Percentiles rank a stretch among this genome's conserved stretches.
phyloP scores from a whole-genome alignment of 1,139 yeast genomes.

The Lodderomyces beijingensis region DNA sequence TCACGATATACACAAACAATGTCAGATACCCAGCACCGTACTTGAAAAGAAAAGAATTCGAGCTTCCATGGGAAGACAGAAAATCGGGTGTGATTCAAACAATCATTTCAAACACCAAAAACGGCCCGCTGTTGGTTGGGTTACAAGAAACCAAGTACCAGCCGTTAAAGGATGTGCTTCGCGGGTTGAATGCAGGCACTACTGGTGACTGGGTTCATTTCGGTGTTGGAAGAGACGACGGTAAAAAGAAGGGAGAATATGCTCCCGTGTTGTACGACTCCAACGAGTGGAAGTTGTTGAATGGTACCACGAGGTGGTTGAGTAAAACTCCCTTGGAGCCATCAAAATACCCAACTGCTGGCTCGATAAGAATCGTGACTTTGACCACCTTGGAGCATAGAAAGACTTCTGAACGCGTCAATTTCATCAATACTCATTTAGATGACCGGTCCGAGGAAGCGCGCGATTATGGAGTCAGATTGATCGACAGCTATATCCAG shows the following conservation, averaged over 20 bases:
- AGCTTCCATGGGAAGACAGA: constrained; percentile 27
- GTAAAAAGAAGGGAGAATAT: constrained; percentile 37
- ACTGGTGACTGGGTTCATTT: constrained; percentile 30
- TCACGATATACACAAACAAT: constrained; percentile 34
- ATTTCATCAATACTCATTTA: constrained; percentile 40
- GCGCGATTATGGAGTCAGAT: constrained; percentile 25
- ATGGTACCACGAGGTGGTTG: constrained; percentile 39
- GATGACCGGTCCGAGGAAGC: constrained; percentile 42
- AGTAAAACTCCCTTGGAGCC: constrained; percentile 36
- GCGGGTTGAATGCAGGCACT: constrained; percentile 15
- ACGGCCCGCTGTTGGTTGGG: constrained; percentile 27
- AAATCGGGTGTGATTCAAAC: constrained; percentile 22
- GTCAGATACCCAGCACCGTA: constrained; percentile 30
- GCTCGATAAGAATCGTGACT: constrained; percentile 36
- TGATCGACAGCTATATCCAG: constrained; percentile 28
- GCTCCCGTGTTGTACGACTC: constrained; percentile 39
- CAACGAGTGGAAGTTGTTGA: constrained; percentile 23
- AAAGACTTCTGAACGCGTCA: constrained; percentile 17
- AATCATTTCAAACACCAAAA: constrained; percentile 17
- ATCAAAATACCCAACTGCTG: constrained; percentile 39
- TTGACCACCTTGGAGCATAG: constrained; percentile 21
- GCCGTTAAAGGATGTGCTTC: constrained; percentile 25
- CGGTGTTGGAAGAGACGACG: constrained; percentile 47
- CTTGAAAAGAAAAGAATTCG: constrained; percentile 20
- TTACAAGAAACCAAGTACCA: constrained; percentile 28